These are phyloP conservation scores for Vitis rupestris DNA, from an alignment of 164 flowering plant genomes.

Conservation along the genomic window DNA sequence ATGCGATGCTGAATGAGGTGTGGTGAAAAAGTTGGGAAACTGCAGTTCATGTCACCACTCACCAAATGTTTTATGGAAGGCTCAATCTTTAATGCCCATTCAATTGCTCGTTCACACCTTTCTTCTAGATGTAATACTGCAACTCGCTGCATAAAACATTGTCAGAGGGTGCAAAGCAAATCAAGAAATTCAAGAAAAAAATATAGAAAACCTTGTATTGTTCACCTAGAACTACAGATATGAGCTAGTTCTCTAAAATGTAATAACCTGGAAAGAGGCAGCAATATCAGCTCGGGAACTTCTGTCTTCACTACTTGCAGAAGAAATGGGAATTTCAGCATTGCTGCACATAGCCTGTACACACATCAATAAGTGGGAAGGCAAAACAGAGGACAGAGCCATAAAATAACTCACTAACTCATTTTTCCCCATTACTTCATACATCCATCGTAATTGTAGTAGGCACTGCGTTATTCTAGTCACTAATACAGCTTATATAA, in stretches of 20 bases:
- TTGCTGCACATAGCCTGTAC: constrained; percentile 41
- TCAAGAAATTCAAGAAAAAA: not conserved
- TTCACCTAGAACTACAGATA: not conserved
- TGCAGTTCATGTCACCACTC: constrained; percentile 4
- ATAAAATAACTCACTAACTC: not conserved
- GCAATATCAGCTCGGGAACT: constrained; percentile 85
- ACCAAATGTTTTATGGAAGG: constrained; percentile 82
- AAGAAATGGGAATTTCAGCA: constrained; percentile 60
- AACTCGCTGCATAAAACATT: constrained; percentile 59
- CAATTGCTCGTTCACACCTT: constrained; percentile 89
- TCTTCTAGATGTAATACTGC: constrained; percentile 96
- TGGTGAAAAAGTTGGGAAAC: not conserved
- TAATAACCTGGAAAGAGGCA: constrained; percentile 87
- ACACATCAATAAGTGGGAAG: constrained; percentile 11
- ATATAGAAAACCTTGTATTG: not conserved
- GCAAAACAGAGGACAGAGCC: not conserved
- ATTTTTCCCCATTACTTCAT: too few relatives aligned
- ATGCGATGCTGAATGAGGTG: not conserved
- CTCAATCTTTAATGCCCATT: constrained; percentile 83
- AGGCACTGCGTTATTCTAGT: too few relatives aligned
- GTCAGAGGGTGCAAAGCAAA: not conserved
- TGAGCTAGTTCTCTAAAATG: not conserved
- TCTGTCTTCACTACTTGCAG: constrained; percentile 62
- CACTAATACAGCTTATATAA: too few relatives aligned
- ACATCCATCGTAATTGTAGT: too few relatives aligned